phyloP scores from a whole-genome alignment of 257 asterid genomes.

The Solanum virginianum region DNA sequence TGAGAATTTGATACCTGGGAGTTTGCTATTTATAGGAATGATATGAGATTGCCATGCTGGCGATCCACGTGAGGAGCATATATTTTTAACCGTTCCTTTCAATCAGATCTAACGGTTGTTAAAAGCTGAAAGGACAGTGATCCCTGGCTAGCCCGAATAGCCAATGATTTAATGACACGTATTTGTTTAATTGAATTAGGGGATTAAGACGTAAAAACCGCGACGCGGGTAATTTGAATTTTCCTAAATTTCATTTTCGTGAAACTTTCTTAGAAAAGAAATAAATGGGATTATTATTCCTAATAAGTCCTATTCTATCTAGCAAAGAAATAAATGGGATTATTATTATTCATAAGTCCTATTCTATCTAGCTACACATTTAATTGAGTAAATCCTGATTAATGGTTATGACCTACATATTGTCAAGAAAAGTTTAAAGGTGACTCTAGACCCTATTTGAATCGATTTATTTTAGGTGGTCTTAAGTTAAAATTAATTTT shows the following conservation, averaged over 20 bases:
- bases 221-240: background rate
- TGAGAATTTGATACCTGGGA: background rate
- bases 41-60: constrained; percentile 6
- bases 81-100: background rate
- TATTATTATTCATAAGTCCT: background rate
- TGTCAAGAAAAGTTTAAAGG: background rate
- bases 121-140: background rate
- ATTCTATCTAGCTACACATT: background rate
- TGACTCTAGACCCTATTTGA: background rate
- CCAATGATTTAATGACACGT: background rate
- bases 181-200: background rate
- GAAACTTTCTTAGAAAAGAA: background rate
- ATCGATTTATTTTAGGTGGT: background rate
- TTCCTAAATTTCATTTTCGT: background rate
- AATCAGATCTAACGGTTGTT: background rate
- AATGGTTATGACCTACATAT: background rate
- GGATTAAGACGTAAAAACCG: background rate
- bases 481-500: too few relatives aligned
- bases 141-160: background rate
- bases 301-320: background rate
- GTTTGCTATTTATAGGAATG: background rate
- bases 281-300: too few relatives aligned
- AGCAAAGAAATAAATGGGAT: too few relatives aligned
- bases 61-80: constrained; percentile 1
- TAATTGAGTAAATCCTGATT: background rate